Base-by-base conservation (phyloP, 2,329 filamentous ascomycete genomes). In the Colletotrichum tanaceti region DNA sequence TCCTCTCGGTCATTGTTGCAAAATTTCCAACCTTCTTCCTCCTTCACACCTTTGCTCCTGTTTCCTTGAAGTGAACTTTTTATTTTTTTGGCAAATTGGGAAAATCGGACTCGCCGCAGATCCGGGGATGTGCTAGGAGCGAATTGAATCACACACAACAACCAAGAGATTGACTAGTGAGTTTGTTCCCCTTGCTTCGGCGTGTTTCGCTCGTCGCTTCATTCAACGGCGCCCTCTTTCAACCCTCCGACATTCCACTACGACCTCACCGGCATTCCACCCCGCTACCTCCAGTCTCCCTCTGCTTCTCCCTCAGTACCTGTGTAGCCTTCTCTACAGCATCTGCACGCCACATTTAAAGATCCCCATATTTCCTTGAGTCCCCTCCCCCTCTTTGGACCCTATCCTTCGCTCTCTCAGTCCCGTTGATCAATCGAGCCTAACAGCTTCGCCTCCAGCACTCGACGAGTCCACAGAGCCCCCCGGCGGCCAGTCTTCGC, bases 161-260 rank as follows among this genome's bases (percentile, higher is more conserved):
- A 54, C 41, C 9, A 32, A 44, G 44, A 69, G 66, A 69, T 43
- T 69, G 66, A 46, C 44, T 57, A 44, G 66, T 69, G 43, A 66
- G 66, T 60, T 35, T 47, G 16, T 14, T 28, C 32, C 66, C 55
- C 55, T 58, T 59, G 54, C 65, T 54, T 65, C 61, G 53, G 24
- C 24, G n/a, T 55, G 65, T 58, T 53, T 53, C 20, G 52, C 46
- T 35, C 46, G 39, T 59, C 14, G 18, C 28, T 65, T 44, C 55
- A 44, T 61, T 53, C 39, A 61, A 52, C 55, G 61, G 49, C 65
- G 28, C 44, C 58, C 20, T 53, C 28, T 44, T 60, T 54, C 59
- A 61, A 62, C 62, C 62, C 66, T 69, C 65, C 54, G 46, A 38
- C 63, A 63, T 68, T 65, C 65, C 61, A 54, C 44, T 39, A 32